Base-by-base conservation (phyloP, 2,329 filamentous ascomycete genomes). In the Xylariales sp. region DNA sequence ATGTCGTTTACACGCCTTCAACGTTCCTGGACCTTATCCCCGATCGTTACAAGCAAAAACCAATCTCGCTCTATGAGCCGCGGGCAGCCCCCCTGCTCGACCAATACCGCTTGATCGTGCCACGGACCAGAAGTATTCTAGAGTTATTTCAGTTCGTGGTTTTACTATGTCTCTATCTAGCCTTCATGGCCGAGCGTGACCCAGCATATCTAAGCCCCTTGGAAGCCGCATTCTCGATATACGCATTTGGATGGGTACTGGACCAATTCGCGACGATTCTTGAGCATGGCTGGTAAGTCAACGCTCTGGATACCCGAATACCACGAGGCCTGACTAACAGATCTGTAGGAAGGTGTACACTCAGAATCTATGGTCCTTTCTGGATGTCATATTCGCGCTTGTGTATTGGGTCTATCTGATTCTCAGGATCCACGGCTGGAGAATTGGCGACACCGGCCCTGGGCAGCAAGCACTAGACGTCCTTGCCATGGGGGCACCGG, bases 281-380 rank as follows among this genome's bases (percentile, higher is more conserved):
- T 12, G 86, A 87, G 49, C 87, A 93, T 56, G 79, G 76, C 35
- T 80, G 76, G 76, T 75, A 55, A 48, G 65, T 57, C 39, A n/a
- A n/a, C n/a, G n/a, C n/a, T n/a, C n/a, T n/a, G n/a, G n/a, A n/a
- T n/a, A n/a, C n/a, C n/a, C n/a, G n/a, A n/a, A n/a, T n/a, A n/a
- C n/a, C n/a, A n/a, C n/a, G n/a, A n/a, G n/a, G n/a, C n/a, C n/a
- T n/a, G n/a, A n/a, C n/a, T n/a, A n/a, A n/a, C n/a, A n/a, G n/a
- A n/a, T n/a, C n/a, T 2, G 20, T 38, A 78, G 86, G 86, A 78
- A 80, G 44, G 87, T 93, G 1, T 90, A 93, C 55, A 89, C 87
- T 0, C 86, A 94, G 59, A 91, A 93, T 52, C 67, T 94, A 3
- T 94, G 88, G 88, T 88, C 86, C 0, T 93, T 94, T 54, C 74